These are phyloP conservation scores for Phytophthora tubulina DNA, from an alignment of 352 stramenopile genomes.

Conservation along the genomic window DNA sequence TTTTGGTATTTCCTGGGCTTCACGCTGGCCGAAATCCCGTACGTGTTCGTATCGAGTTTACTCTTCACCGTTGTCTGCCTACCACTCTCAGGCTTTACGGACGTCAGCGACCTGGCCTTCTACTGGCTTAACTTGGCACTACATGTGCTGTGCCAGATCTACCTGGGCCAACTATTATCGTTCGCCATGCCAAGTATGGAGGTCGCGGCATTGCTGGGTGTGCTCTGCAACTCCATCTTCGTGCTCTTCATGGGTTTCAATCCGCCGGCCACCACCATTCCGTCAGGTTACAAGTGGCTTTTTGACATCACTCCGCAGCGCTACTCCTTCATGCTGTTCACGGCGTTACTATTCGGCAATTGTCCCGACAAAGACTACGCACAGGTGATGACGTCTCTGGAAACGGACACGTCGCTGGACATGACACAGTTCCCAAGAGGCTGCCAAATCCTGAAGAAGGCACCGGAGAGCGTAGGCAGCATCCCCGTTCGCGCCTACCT, in stretches of 20 bases:
- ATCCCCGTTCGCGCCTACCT: constrained; percentile 48
- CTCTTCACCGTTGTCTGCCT: constrained; percentile 52
- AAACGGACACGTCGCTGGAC: constrained; percentile 24
- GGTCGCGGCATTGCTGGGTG: constrained; percentile 43
- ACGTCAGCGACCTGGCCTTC: constrained; percentile 28
- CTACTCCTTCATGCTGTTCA: constrained; percentile 43
- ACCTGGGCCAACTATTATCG: constrained; percentile 48
- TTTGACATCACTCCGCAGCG: constrained; percentile 50
- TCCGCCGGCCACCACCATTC: constrained; percentile 43
- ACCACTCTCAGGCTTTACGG: constrained; percentile 43
- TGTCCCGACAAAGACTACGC: constrained; percentile 39
- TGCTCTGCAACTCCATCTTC: constrained; percentile 60
- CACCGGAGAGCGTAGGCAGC: constrained; percentile 28
- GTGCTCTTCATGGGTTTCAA: constrained; percentile 67
- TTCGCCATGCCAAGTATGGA: constrained; percentile 51
- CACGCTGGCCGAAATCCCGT: constrained; percentile 75
- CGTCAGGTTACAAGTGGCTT: constrained; percentile 46
- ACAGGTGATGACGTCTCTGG: constrained; percentile 29
- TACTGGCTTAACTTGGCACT: constrained; percentile 50
- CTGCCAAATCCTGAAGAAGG: constrained; percentile 44
- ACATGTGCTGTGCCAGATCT: constrained; percentile 52
- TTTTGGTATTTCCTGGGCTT: constrained; percentile 71
- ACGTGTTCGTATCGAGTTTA: constrained; percentile 41
- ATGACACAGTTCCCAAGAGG: constrained; percentile 35
- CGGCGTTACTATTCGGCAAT: constrained; percentile 39